Conservation (phyloP, 768 basidiomycete genomes). For the Macrolepiota dolichaula region DNA sequence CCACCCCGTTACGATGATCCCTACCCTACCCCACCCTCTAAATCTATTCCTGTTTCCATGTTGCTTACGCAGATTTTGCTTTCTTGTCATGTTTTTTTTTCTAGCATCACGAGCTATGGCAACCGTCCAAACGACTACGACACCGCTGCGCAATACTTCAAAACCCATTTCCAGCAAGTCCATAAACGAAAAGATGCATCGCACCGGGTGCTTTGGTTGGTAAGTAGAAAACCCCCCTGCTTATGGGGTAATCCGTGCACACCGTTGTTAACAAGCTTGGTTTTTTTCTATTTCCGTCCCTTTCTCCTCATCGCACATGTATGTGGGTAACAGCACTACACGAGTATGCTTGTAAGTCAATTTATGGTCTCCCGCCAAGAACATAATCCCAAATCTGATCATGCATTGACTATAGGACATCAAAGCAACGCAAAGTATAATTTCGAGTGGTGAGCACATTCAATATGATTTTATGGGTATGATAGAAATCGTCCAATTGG, state of each 20-base stretch:
- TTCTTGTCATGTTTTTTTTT: not conserved
- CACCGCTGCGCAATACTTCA: constrained; percentile 74
- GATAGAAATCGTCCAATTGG: not conserved
- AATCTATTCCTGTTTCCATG: not conserved
- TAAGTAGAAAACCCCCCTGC: too few relatives aligned
- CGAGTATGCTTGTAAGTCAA: constrained; percentile 59
- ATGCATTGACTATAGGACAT: constrained; percentile 46
- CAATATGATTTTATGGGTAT: not conserved
- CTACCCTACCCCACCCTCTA: not conserved
- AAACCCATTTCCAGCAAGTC: constrained; percentile 78
- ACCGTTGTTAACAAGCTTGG: not conserved
- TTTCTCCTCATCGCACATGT: not conserved
- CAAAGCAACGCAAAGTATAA: constrained; percentile 62
- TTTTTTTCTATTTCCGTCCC: constrained; percentile 9
- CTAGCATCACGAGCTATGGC: constrained; percentile 75
- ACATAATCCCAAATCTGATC: not conserved
- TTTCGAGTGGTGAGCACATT: constrained; percentile 49
- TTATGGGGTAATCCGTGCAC: too few relatives aligned
- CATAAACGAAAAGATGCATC: constrained; percentile 64
- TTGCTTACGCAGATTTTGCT: too few relatives aligned
- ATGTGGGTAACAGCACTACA: constrained; percentile 77
- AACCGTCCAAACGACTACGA: constrained; percentile 69
- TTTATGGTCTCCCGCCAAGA: not conserved
- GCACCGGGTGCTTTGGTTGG: constrained; percentile 59
- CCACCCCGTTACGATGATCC: not conserved